Base-by-base conservation (phyloP, 305 asterid genomes). In the Solanum aculeatissimum region DNA sequence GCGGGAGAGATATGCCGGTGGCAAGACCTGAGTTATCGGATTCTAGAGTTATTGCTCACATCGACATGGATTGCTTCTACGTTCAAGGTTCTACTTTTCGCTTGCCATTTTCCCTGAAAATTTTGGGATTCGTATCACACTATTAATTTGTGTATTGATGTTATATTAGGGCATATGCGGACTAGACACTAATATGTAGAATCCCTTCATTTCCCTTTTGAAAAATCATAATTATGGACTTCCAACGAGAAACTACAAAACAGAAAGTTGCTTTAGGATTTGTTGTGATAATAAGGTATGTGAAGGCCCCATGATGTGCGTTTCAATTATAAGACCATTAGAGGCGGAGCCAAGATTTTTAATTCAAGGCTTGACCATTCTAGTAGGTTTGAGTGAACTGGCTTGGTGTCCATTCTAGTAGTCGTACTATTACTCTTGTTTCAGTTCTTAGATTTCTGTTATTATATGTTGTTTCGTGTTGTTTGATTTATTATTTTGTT, bases 1-100 rank as follows among this genome's bases (percentile, higher is more conserved):
- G 53, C 27, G 27, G 9, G 62, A 43, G 86, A 60, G 40, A 57
- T 83, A 94, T 94, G 99, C 99, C 98, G 88, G 91, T 93, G 90
- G 91, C 95, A 23, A 90, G 93, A 86, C 93, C 95, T 35, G 93
- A 93, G 78, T 89, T 94, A 47, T 93, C 98, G 27, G 96, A 91
- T 82, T 89, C 95, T 6, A 87, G 98, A 86, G 97, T 96, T 82
- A 95, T 96, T 63, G 98, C 98, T 81, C 99, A 96, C 87, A 85
- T 96, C 70, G 99, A 95, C 86, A 93, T 95, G 98, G 98, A 96
- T 85, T 95, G 98, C 90, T 96, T 96, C 90, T 96, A 96, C 84
- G 99, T 96, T 81, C 99, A 96, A 93, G 99, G 99, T 74, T 72
- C 80, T 72, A 43, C n/a, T 72, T 43, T 42, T 40, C 78, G 9